These are phyloP conservation scores for Basidiobolus heterosporus DNA, from an alignment of 371 early-diverging fungal species.

Conservation along the genomic window DNA sequence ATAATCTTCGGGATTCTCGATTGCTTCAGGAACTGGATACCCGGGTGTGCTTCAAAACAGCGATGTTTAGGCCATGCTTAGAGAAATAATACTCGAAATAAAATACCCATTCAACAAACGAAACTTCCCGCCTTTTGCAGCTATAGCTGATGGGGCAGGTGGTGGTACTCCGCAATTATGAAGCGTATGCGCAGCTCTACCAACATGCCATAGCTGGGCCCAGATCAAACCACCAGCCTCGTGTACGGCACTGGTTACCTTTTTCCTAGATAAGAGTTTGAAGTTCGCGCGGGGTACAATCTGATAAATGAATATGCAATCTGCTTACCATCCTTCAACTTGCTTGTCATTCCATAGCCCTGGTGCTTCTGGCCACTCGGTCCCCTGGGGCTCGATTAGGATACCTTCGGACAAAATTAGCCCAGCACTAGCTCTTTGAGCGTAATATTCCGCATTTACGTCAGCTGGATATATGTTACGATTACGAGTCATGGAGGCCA, in stretches of 20 bases:
- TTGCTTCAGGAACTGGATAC: constrained; percentile 2
- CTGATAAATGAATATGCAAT: too few relatives aligned
- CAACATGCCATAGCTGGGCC: constrained; percentile 35
- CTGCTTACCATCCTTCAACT: constrained; percentile 22
- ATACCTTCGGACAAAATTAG: constrained; percentile 36
- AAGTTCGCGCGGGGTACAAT: too few relatives aligned
- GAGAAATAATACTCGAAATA: too few relatives aligned
- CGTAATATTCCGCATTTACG: constrained; percentile 28
- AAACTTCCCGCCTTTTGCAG: constrained; percentile 1
- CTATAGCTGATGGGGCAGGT: constrained; percentile 4
- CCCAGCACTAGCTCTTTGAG: constrained; percentile 31
- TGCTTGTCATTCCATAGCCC: constrained; percentile 29
- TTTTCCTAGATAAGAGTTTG: constrained; percentile 6
- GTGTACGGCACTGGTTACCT: constrained; percentile 33
- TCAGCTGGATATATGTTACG: constrained; percentile 20
- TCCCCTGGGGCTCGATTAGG: constrained; percentile 18
- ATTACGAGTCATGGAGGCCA: constrained; percentile 31
- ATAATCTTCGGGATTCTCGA: background rate
- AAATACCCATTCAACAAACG: background rate
- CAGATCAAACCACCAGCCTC: constrained; percentile 29
- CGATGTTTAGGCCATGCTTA: too few relatives aligned
- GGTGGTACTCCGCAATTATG: constrained; percentile 3
- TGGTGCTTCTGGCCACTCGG: constrained; percentile 15
- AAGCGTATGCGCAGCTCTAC: constrained; percentile 8
- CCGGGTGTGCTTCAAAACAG: background rate